Evolutionary conservation across 176 grass and related monocot genomes (phyloP).

Genomic region (Carex pumila): DNA sequence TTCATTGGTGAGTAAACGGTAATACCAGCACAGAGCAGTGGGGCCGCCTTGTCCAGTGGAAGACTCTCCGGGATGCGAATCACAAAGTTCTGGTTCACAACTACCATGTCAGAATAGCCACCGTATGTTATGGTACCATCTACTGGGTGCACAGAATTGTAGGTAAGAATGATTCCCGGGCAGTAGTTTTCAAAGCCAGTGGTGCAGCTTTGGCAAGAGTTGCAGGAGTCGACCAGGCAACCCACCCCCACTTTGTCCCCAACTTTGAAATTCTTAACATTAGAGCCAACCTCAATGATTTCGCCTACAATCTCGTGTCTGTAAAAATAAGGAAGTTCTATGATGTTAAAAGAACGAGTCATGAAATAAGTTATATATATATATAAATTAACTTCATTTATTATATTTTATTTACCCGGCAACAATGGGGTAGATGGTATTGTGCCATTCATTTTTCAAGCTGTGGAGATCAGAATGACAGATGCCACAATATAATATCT

Average conservation of each 20-base stretch:
- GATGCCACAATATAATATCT: constrained; percentile 65
- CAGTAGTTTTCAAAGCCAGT: constrained; percentile 54
- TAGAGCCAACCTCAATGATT: constrained; percentile 46
- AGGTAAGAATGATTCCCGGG: neutral
- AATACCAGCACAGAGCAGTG: constrained; percentile 61
- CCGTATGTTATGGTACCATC: constrained; percentile 53
- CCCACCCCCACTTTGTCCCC: constrained; percentile 68
- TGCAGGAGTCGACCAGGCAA: constrained; percentile 57
- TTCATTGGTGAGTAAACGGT: constrained; percentile 72
- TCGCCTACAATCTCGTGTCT: constrained; percentile 75
- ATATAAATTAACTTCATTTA: neutral
- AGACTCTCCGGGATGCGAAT: constrained; percentile 42
- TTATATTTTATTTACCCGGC: constrained; percentile 37
- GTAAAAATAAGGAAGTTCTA: neutral
- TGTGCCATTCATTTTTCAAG: constrained; percentile 70
- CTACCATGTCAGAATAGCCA: constrained; percentile 44
- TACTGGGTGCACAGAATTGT: constrained; percentile 34
- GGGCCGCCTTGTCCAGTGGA: constrained; percentile 53
- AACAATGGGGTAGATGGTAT: constrained; percentile 43
- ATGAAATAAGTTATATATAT: neutral
- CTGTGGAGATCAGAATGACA: constrained; percentile 74
- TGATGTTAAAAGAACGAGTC: neutral
- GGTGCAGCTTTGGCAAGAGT: constrained; percentile 34
- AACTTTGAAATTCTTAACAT: constrained; percentile 36
- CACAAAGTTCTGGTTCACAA: constrained; percentile 50